phyloP scores from a whole-genome alignment of 352 stramenopile species.

The Phytophthora tubulina region DNA sequence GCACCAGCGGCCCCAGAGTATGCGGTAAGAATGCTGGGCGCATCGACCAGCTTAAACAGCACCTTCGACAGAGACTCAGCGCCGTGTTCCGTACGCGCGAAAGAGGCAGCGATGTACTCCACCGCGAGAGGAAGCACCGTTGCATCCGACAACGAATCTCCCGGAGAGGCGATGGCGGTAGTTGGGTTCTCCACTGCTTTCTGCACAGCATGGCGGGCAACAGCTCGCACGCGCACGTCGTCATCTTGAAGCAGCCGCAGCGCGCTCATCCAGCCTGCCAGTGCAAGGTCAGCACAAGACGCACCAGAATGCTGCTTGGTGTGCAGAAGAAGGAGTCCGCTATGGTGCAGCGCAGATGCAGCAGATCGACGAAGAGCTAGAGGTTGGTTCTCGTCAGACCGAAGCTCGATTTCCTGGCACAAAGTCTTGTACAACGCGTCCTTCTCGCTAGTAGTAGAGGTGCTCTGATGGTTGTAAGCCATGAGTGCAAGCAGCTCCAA shows the following conservation, averaged over 20 bases:
- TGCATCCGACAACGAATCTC: slow-evolving; percentile 58
- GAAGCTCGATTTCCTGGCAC: slow-evolving; percentile 56
- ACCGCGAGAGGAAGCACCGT: slow-evolving; percentile 63
- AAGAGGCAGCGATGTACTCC: slow-evolving; percentile 53
- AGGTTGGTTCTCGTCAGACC: slow-evolving; percentile 61
- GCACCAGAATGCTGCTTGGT: slow-evolving; percentile 4
- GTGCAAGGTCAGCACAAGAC: slow-evolving; percentile 35
- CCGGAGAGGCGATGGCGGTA: background rate
- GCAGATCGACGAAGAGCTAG: slow-evolving; percentile 68
- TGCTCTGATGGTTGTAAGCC: slow-evolving; percentile 24
- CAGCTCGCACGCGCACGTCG: slow-evolving; percentile 44
- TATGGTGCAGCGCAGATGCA: slow-evolving; percentile 60
- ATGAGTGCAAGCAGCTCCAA: slow-evolving; percentile 71
- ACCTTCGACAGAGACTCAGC: slow-evolving; percentile 33
- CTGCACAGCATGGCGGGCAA: slow-evolving; percentile 48
- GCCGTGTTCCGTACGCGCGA: slow-evolving; percentile 45
- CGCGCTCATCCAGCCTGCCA: slow-evolving; percentile 68
- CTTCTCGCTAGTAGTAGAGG: slow-evolving; percentile 16
- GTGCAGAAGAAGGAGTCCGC: slow-evolving; percentile 49
- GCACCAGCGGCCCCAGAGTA: slow-evolving; percentile 50
- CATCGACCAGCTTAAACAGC: slow-evolving; percentile 56
- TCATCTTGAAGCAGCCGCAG: slow-evolving; percentile 81
- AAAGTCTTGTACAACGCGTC: slow-evolving; percentile 37
- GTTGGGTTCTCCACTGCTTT: slow-evolving; percentile 4
- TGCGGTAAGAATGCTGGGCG: slow-evolving; percentile 48